phyloP scores from a whole-genome alignment of 768 basidiomycete species.

The Aureoboletus auriporus region DNA sequence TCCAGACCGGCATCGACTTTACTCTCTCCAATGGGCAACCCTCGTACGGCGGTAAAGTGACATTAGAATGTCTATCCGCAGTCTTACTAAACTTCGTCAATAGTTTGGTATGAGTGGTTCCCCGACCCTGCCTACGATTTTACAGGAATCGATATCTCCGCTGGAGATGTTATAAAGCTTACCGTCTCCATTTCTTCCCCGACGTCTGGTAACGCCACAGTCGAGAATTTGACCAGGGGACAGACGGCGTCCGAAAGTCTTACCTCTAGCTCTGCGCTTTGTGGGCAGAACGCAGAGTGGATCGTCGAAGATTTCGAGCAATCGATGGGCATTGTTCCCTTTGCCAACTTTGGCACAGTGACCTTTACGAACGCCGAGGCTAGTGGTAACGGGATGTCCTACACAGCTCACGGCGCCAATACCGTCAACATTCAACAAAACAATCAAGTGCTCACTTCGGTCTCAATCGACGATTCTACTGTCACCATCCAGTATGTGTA shows the following conservation, averaged over 20 bases:
- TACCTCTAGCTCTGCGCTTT: not conserved
- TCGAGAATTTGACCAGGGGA: constrained; percentile 1
- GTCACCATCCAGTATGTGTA: not conserved
- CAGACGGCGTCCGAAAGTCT: not conserved
- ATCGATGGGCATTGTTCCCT: not conserved
- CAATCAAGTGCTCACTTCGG: not conserved
- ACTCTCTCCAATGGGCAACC: not conserved
- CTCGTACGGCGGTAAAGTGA: not conserved
- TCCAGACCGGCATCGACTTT: not conserved
- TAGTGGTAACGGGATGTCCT: not conserved
- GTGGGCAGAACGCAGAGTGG: constrained; percentile 1
- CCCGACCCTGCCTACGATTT: not conserved
- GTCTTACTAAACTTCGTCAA: not conserved
- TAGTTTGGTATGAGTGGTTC: constrained; percentile 5
- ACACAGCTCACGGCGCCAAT: not conserved
- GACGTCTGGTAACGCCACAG: not conserved
- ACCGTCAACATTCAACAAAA: not conserved
- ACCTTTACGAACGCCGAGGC: not conserved
- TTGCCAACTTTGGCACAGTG: not conserved
- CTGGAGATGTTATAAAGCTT: not conserved
- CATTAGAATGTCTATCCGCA: not conserved
- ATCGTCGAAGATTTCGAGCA: not conserved
- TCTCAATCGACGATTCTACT: not conserved
- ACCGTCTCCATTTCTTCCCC: not conserved
- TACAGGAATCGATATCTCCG: not conserved